These are phyloP conservation scores for Tetradesmus lagerheimii DNA, from an alignment of 139 green algal genomes.

Conservation along the genomic window DNA sequence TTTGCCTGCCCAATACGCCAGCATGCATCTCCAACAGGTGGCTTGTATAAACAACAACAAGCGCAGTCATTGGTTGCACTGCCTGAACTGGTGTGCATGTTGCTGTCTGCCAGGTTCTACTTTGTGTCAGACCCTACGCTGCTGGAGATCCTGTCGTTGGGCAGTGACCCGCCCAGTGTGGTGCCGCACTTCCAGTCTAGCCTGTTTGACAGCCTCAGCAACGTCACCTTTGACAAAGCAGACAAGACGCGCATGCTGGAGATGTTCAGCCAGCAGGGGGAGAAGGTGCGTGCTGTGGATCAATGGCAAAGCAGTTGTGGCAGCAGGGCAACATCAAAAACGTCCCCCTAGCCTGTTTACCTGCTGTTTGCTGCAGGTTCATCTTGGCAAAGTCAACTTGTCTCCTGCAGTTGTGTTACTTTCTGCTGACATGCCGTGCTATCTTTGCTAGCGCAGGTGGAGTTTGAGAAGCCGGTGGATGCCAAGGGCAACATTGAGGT, in stretches of 20 bases:
- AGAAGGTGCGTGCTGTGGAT: conserved; percentile 51
- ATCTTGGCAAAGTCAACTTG: background rate
- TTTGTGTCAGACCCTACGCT: conserved; percentile 98
- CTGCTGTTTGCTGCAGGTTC: background rate
- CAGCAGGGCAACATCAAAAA: background rate
- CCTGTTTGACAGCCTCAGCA: conserved; percentile 93
- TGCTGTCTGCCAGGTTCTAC: conserved; percentile 82
- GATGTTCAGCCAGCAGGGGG: conserved; percentile 92
- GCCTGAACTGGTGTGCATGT: no score
- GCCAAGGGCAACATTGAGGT: conserved; percentile 95
- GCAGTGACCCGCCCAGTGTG: conserved; percentile 90
- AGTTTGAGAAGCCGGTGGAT: conserved; percentile 72
- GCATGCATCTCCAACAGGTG: background rate
- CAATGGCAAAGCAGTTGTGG: background rate
- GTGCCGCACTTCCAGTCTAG: conserved; percentile 97
- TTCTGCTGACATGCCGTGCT: background rate
- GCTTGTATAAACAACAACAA: background rate
- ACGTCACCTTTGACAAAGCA: conserved; percentile 84
- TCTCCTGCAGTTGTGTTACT: no score
- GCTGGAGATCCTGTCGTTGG: conserved; percentile 96
- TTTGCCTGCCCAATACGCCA: background rate
- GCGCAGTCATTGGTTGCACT: no score
- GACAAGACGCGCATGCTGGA: conserved; percentile 93
- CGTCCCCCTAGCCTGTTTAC: no score
- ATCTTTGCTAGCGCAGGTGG: conserved; percentile 40